Percentiles rank a stretch among this genome's conserved stretches.
phyloP scores from a whole-genome alignment of 768 basidiomycete genomes.

The Naematelia aurantialba region DNA sequence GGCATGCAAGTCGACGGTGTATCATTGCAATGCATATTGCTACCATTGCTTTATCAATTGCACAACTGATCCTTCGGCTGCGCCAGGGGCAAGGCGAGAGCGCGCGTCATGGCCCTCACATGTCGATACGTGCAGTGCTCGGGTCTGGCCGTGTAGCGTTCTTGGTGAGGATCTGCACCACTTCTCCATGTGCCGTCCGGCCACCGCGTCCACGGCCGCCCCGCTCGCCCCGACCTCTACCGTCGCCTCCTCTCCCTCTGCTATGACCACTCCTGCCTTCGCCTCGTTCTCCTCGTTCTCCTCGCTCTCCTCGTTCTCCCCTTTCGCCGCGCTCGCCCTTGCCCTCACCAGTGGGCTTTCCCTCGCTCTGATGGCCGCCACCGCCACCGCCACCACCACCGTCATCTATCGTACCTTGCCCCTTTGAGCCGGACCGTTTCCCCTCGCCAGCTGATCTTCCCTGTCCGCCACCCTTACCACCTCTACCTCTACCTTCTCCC shows the following conservation, averaged over 20 bases:
- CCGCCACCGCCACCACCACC: too few relatives aligned
- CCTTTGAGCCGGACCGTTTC: too few relatives aligned
- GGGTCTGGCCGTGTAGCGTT: not conserved
- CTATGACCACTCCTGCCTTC: slow-evolving; percentile 4
- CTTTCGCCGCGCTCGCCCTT: too few relatives aligned
- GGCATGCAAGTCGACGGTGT: not conserved
- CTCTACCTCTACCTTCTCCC: slow-evolving; percentile 6
- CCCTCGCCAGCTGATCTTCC: slow-evolving; percentile 2
- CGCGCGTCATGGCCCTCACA: too few relatives aligned
- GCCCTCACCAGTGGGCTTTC: too few relatives aligned
- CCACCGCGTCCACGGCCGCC: not conserved
- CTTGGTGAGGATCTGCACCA: not conserved
- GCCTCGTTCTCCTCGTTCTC: not conserved
- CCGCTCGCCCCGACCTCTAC: not conserved
- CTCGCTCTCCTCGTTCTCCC: slow-evolving; percentile 1
- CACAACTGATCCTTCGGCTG: too few relatives aligned
- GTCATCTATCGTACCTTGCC: too few relatives aligned
- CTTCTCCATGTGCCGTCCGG: not conserved
- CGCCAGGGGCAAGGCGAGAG: too few relatives aligned
- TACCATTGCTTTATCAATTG: too few relatives aligned
- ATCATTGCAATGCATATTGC: slow-evolving; percentile 5
- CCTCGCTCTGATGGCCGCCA: too few relatives aligned
- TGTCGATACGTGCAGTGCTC: not conserved
- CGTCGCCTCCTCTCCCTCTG: not conserved
- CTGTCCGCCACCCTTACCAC: slow-evolving; percentile 10